Evolutionary conservation across 805 yeast genomes (phyloP).

Genomic region (Tetrapisispora pingtungensis): DNA sequence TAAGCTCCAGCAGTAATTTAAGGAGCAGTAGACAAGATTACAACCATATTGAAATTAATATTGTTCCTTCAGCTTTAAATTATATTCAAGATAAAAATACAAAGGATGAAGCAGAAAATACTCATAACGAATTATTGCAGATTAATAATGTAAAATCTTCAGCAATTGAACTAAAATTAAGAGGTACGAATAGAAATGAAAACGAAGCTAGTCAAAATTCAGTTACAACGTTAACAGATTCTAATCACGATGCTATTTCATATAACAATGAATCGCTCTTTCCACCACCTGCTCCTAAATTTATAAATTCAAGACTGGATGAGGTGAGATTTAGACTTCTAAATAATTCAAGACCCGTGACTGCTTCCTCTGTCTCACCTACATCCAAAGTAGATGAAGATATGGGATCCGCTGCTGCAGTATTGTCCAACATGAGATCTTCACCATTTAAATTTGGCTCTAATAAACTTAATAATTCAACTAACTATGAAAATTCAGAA

Average conservation of each 20-base stretch:
- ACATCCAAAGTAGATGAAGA: constrained; percentile 14
- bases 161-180: not conserved
- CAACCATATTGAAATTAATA: not conserved
- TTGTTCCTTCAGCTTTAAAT: not conserved
- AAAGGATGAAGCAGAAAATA: not conserved
- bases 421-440: constrained; percentile 27
- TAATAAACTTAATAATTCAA: constrained; percentile 2
- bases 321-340: constrained; percentile 23
- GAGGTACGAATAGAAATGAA: not conserved
- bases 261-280: constrained; percentile 7
- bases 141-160: not conserved
- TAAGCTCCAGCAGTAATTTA: constrained; percentile 2
- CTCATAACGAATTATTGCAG: not conserved
- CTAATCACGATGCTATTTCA: not conserved
- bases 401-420: constrained; percentile 27
- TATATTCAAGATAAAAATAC: not conserved
- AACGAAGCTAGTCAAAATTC: not conserved
- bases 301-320: constrained; percentile 26
- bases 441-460: constrained; percentile 21
- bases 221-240: no score
- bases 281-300: constrained; percentile 23
- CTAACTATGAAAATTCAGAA: not conserved
- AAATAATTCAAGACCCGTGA: constrained; percentile 16
- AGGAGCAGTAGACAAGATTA: constrained; percentile 2
- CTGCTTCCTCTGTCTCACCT: constrained; percentile 2